phyloP scores from a whole-genome alignment of 2,329 filamentous ascomycete genomes.

The Chaetomium globosum region DNA sequence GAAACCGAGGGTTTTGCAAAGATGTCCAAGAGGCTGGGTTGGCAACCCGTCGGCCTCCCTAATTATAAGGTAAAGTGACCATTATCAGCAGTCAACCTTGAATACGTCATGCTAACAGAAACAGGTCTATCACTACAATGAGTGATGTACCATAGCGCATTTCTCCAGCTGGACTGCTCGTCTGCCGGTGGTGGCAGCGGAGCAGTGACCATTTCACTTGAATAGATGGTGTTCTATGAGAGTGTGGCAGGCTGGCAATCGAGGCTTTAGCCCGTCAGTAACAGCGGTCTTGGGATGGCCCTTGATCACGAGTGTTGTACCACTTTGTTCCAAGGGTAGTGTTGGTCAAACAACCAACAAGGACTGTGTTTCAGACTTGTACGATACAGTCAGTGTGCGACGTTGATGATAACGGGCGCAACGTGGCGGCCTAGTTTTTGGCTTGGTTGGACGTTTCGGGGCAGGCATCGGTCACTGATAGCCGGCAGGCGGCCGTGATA shows the following conservation, averaged over 20 bases:
- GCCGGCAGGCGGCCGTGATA: constrained; percentile 3
- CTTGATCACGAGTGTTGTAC: not conserved
- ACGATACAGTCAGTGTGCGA: constrained; percentile 27
- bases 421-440: constrained; percentile 11
- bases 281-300: not conserved
- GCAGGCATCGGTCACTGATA: constrained; percentile 20
- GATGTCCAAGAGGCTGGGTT: constrained; percentile 89
- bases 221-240: not conserved
- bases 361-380: constrained; percentile 22
- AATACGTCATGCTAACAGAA: constrained; percentile 26
- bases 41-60: constrained; percentile 82
- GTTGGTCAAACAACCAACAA: not conserved
- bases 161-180: not conserved
- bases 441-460: constrained; percentile 22
- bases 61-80: constrained; percentile 81
- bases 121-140: constrained; percentile 88
- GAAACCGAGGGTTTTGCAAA: constrained; percentile 98
- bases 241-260: not conserved
- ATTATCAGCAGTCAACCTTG: not conserved
- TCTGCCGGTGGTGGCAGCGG: not conserved
- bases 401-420: constrained; percentile 15
- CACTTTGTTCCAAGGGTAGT: not conserved
- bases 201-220: not conserved
- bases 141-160: constrained; percentile 52
- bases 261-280: not conserved